A percentile compares a stretch with the other conserved stretches of the same genome.
Evolutionary conservation across 257 asterid species (phyloP).

Genomic region (Prunella vulgaris): DNA sequence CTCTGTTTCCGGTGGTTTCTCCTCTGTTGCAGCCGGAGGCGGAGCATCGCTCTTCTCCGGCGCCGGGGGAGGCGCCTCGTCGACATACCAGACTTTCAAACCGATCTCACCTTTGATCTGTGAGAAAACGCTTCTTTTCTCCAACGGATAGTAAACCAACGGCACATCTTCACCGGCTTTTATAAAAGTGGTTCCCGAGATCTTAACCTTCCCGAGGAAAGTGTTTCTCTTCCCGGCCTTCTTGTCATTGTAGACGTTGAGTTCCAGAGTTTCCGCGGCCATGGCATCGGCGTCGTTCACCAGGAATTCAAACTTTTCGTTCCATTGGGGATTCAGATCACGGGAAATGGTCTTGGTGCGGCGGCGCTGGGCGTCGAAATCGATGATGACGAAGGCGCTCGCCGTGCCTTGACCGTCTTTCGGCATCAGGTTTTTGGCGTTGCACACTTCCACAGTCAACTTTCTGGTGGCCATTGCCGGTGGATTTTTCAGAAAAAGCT

Average conservation of each 20-base stretch:
- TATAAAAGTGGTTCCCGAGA: slow-evolving; percentile 55
- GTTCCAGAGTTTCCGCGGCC: slow-evolving; percentile 51
- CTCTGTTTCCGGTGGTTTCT: slow-evolving; percentile 34
- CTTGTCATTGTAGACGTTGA: slow-evolving; percentile 74
- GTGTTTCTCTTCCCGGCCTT: slow-evolving; percentile 62
- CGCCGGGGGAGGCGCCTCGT: slow-evolving; percentile 44
- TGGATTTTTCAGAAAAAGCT: neutral
- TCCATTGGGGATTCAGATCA: slow-evolving; percentile 92
- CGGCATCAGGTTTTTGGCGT: slow-evolving; percentile 86
- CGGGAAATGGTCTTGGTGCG: slow-evolving; percentile 69
- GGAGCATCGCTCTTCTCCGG: slow-evolving; percentile 41
- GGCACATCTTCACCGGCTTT: slow-evolving; percentile 53
- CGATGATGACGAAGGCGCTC: slow-evolving; percentile 76
- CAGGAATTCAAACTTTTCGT: slow-evolving; percentile 68
- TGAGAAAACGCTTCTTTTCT: slow-evolving; percentile 84
- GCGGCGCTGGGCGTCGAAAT: slow-evolving; percentile 89
- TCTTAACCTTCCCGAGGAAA: slow-evolving; percentile 81
- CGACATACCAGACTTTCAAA: slow-evolving; percentile 55
- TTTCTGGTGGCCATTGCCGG: slow-evolving; percentile 52
- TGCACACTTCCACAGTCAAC: slow-evolving; percentile 56
- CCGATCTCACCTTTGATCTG: slow-evolving; percentile 94
- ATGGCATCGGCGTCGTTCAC: slow-evolving; percentile 60
- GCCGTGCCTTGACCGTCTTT: slow-evolving; percentile 96
- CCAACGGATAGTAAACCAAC: slow-evolving; percentile 75
- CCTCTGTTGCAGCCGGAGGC: slow-evolving; percentile 31